Evolutionary conservation across 352 stramenopile species (phyloP).

Genomic region (Pythium volutum): DNA sequence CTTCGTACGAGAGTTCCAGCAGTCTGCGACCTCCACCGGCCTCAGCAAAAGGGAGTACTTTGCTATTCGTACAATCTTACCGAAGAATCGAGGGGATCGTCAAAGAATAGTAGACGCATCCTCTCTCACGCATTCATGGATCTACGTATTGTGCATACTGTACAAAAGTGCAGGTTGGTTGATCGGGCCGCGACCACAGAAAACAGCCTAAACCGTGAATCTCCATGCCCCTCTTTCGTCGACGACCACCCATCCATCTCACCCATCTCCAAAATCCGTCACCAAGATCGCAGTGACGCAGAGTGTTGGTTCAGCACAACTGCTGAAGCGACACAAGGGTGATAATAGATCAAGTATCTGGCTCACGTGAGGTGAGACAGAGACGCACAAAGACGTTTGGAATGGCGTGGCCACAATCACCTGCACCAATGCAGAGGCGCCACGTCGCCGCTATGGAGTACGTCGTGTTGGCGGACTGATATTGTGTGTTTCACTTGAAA

Average conservation of each 20-base stretch:
- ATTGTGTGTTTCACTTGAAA: no score
- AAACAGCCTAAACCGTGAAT: neutral
- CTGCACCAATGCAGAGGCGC: conserved; percentile 1
- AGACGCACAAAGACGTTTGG: neutral
- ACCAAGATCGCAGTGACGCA: conserved; percentile 1
- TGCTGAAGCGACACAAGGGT: neutral
- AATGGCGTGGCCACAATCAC: neutral
- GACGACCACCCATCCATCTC: conserved; percentile 15
- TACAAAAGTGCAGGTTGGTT: neutral
- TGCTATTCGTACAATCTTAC: no score
- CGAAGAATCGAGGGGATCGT: no score
- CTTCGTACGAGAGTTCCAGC: no score
- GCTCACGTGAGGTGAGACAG: conserved; percentile 10
- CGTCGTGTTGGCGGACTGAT: no score
- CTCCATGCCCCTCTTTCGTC: neutral
- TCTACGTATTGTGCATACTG: neutral
- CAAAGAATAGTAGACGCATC: no score
- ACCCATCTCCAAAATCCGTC: neutral
- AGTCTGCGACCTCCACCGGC: no score
- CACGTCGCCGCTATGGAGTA: conserved; percentile 2
- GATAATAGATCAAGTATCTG: neutral
- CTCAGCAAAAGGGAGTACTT: no score
- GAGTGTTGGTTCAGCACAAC: conserved; percentile 18
- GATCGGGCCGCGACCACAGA: neutral
- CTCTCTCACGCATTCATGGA: no score